phyloP scores from a whole-genome alignment of 2,329 filamentous ascomycete genomes.

The Aspergillus pseudoglaucus region DNA sequence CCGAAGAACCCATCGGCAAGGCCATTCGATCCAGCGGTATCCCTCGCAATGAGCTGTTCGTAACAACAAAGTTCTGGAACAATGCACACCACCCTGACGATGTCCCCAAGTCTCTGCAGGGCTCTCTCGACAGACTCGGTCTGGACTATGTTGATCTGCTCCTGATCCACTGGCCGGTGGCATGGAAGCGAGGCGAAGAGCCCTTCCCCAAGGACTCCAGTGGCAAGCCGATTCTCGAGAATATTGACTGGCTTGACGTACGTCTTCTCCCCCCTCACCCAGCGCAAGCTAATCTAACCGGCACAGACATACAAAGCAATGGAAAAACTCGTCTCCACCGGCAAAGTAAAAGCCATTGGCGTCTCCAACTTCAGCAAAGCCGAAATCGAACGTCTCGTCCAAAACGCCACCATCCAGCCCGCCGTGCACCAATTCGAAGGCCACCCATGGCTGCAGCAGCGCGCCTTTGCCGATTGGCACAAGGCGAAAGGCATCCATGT shows the following conservation, averaged over 20 bases:
- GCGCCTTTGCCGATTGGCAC: constrained; percentile 44
- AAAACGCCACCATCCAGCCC: constrained; percentile 40
- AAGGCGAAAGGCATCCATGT: constrained; percentile 47
- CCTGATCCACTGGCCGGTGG: constrained; percentile 61
- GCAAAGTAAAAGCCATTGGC: constrained; percentile 46
- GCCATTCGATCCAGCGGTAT: constrained; percentile 59
- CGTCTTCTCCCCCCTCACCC: too few relatives aligned
- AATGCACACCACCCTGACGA: constrained; percentile 56
- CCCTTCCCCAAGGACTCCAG: constrained; percentile 40
- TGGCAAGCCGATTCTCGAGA: constrained; percentile 36
- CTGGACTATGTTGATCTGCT: constrained; percentile 64
- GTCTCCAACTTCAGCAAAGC: constrained; percentile 47
- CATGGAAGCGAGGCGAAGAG: constrained; percentile 46
- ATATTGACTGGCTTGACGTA: constrained; percentile 46
- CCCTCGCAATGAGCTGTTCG: constrained; percentile 58
- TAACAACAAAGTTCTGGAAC: constrained; percentile 64
- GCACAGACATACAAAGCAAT: constrained; percentile 46
- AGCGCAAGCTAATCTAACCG: too few relatives aligned
- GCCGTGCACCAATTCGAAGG: constrained; percentile 48
- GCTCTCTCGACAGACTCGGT: constrained; percentile 56
- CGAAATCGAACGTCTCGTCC: constrained; percentile 44
- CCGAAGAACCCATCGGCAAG: constrained; percentile 59
- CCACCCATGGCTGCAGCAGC: constrained; percentile 50
- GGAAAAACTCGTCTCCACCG: constrained; percentile 36
- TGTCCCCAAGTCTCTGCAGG: constrained; percentile 55